phyloP scores from a whole-genome alignment of 768 basidiomycete species.

The Collybia mongolica region DNA sequence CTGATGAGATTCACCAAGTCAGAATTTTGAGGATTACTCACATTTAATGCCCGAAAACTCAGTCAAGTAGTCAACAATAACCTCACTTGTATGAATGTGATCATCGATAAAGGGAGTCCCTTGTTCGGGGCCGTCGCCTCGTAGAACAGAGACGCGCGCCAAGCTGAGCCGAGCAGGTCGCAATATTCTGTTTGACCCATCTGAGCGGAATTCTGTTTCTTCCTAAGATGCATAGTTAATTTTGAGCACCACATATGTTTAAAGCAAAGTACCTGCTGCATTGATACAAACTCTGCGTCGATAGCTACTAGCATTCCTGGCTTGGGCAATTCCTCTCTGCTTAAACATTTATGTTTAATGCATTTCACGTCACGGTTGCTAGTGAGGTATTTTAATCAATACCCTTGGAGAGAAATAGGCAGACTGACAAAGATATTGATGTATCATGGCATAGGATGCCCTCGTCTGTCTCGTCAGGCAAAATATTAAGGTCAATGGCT shows the following conservation, averaged over 20 bases:
- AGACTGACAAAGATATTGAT: constrained; percentile 76
- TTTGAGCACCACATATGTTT: too few relatives aligned
- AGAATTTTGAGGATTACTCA: constrained; percentile 32
- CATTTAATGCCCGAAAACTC: constrained; percentile 96
- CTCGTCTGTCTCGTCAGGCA: constrained; percentile 69
- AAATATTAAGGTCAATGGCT: constrained; percentile 57
- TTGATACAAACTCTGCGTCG: constrained; percentile 96
- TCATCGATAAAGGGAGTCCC: constrained; percentile 96
- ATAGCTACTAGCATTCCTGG: constrained; percentile 91
- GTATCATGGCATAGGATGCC: constrained; percentile 83
- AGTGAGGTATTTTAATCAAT: constrained; percentile 1
- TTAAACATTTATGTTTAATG: constrained; percentile 79
- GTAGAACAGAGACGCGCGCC: constrained; percentile 91
- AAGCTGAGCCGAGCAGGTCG: constrained; percentile 90
- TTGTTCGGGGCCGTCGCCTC: constrained; percentile 78
- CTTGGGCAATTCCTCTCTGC: constrained; percentile 72
- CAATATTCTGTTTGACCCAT: constrained; percentile 90
- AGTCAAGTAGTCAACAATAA: constrained; percentile 94
- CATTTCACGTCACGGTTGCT: constrained; percentile 74
- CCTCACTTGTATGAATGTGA: constrained; percentile 94
- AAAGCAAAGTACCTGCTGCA: constrained; percentile 71
- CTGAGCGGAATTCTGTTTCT: constrained; percentile 92
- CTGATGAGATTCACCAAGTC: constrained; percentile 3
- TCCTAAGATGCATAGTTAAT: constrained; percentile 48
- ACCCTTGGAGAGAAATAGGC: not conserved